Evolutionary conservation across 768 basidiomycete species (phyloP), one percentile per base, ranked within the genome.

Genomic region (Phaeotremella skinneri): DNA sequence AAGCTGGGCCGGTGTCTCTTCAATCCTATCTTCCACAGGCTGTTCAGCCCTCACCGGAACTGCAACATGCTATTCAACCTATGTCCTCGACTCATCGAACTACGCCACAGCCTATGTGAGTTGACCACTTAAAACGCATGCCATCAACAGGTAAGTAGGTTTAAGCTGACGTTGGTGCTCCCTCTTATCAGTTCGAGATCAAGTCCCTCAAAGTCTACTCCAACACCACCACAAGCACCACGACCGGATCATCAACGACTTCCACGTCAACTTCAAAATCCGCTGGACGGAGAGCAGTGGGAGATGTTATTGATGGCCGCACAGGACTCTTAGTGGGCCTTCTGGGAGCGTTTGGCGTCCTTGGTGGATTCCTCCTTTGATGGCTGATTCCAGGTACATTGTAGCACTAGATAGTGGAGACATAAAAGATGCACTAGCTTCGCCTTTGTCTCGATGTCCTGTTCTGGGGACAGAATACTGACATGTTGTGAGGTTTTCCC

Each of bases 1-100:
- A 45, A 45, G 43, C 21, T 45, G 43, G 43, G 43, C 43, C 23
- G 43, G 43, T 9, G 43, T 45, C 6, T 45, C 43, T 45, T 45
- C 43, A 21, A 45, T 45, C 11, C 43, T 45, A 7, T 13, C 43
- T 7, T 9, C 43, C 7, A 45, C 43, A 6, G 43, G 43, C 6
- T 45, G 43, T 45, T 45, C 43, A 20, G 43, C 43, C 6, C 21
- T 45, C 7, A 45, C 43, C 23, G 43, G 43, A 7, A 14, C 43
- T 7, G 43, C 43, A 6, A 45, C 43, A 13, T 45, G 43, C 23
- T 45, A 45, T 45, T 13, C 43, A 23, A 45, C 43, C 20, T 45
- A 45, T 23, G 43, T 45, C 21, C 43, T 45, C 7, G 43, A 45
- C 21, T 45, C 43, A 20, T 14, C 13, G 7, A 45, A 45, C 21